Evolutionary conservation across 495 filamentous ascomycete species (phyloP).

Genomic region (Amorphotheca resinae): DNA sequence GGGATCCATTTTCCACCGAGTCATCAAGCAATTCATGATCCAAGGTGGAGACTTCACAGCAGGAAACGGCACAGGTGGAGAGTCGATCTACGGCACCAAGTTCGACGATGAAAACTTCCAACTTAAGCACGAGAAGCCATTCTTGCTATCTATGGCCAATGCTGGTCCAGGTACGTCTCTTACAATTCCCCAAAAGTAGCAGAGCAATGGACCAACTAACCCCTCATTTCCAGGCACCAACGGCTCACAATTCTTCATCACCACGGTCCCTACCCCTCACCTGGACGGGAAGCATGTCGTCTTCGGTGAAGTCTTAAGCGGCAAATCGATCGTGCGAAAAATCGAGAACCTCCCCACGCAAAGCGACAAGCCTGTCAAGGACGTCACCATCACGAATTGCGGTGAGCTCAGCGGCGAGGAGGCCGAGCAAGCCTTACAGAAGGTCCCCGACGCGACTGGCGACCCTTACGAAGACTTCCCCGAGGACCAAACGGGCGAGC

Average conservation of each 20-base stretch:
- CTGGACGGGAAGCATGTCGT: conserved; percentile 97
- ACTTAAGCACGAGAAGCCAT: conserved; percentile 85
- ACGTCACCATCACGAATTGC: conserved; percentile 70
- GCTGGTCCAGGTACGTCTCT: conserved; percentile 68
- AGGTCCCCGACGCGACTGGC: conserved; percentile 63
- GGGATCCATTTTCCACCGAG: conserved; percentile 82
- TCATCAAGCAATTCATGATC: conserved; percentile 98
- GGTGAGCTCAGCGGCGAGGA: conserved; percentile 68
- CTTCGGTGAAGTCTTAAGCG: conserved; percentile 88
- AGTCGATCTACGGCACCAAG: conserved; percentile 96
- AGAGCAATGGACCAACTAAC: not conserved
- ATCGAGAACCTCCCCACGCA: conserved; percentile 79
- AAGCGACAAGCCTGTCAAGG: conserved; percentile 64
- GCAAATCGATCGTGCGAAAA: conserved; percentile 81
- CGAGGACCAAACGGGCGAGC: conserved; percentile 45
- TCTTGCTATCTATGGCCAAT: conserved; percentile 95
- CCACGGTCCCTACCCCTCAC: conserved; percentile 85
- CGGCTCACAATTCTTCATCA: conserved; percentile 96
- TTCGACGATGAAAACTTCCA: conserved; percentile 97
- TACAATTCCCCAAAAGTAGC: not conserved
- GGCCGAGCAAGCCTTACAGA: conserved; percentile 46
- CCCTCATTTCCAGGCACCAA: conserved; percentile 54
- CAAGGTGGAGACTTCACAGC: conserved; percentile 98
- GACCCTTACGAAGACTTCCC: conserved; percentile 96
- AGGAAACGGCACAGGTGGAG: conserved; percentile 88